Conservation (phyloP, 2,329 filamentous ascomycete species). For the Fusarium albosuccineum region DNA sequence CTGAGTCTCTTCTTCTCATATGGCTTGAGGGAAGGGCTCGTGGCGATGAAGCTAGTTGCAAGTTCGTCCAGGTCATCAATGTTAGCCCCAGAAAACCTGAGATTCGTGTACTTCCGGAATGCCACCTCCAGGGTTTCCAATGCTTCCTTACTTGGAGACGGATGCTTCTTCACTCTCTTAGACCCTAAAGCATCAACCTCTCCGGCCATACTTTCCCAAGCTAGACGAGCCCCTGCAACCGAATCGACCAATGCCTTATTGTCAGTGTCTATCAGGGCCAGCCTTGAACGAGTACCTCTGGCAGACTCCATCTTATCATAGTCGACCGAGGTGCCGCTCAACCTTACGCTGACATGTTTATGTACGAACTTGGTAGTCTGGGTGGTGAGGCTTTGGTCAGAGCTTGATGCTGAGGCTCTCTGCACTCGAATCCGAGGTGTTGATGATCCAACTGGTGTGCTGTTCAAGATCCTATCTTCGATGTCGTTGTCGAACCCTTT, state of each 20-base stretch:
- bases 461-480: constrained; percentile 54
- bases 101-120: constrained; percentile 50
- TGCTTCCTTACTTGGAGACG: constrained; percentile 58
- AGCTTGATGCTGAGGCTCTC: constrained; percentile 32
- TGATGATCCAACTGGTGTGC: constrained; percentile 53
- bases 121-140: constrained; percentile 55
- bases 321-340: constrained; percentile 4
- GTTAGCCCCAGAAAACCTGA: constrained; percentile 29
- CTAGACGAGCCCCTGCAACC: constrained; percentile 17
- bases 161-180: constrained; percentile 57
- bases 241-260: constrained; percentile 19
- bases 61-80: constrained; percentile 50
- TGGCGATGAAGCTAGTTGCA: constrained; percentile 32
- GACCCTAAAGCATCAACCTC: constrained; percentile 2
- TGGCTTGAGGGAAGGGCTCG: constrained; percentile 31
- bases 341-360: constrained; percentile 5
- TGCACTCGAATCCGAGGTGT: constrained; percentile 51
- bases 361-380: constrained; percentile 16
- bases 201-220: constrained; percentile 4
- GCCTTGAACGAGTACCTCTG: not conserved
- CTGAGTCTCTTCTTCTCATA: constrained; percentile 50
- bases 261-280: not conserved
- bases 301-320: constrained; percentile 2
- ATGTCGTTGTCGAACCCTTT: constrained; percentile 54
- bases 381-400: constrained; percentile 26